Evolutionary conservation across 495 filamentous ascomycete genomes (phyloP), one percentile per base, ranked within the genome.

Genomic region (Rhizodiscina lignyota): DNA sequence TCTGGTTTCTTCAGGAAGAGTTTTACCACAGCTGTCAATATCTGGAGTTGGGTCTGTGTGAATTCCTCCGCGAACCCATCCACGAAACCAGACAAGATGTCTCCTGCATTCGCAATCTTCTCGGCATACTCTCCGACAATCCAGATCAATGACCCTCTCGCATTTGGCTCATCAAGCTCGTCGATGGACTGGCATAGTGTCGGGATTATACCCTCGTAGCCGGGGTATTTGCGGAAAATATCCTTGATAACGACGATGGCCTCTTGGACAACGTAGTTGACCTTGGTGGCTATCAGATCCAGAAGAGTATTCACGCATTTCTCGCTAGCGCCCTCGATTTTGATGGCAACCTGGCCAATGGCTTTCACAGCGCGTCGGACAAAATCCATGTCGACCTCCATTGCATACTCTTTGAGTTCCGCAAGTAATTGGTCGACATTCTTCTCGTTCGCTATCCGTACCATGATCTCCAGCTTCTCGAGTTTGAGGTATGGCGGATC

Each of bases 321-420:
- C 56, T 94, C 85, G 42, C 79, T 86, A 6, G 84, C 82, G 34
- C 68, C 72, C 55, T 96, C 89, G 45, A 97, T 94, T 62, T 97
- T 97, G 61, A 97, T 96, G 19, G 89, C 89, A 35, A 87, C 83
- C 51, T 97, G 91, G 17, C 89, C 89, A 44, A 97, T 96, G 4
- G 89, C 89, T 51, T 79, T 81, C 40, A 97, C 83, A 1, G 89
- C 87, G 40, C 85, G 71, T 40, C 83, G 77, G 37, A 94, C 89
- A 50, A 96, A 96, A 52, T 97, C 91, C 85, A 97, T 94, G 53
- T 97, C 89, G 18, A 97, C 86, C 59, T 97, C 89, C 45, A 94
- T 67, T 24, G 91, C 85, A 53, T 97, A 97, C 48, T 97, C 89
- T 58, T 91, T 94, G 47, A 97, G 53, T 54, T 97, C 89, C 11